A percentile compares a stretch with the other conserved stretches of the same genome.
Conservation (phyloP, 2,329 filamentous ascomycete species). For the Plectosphaerella sp. region DNA sequence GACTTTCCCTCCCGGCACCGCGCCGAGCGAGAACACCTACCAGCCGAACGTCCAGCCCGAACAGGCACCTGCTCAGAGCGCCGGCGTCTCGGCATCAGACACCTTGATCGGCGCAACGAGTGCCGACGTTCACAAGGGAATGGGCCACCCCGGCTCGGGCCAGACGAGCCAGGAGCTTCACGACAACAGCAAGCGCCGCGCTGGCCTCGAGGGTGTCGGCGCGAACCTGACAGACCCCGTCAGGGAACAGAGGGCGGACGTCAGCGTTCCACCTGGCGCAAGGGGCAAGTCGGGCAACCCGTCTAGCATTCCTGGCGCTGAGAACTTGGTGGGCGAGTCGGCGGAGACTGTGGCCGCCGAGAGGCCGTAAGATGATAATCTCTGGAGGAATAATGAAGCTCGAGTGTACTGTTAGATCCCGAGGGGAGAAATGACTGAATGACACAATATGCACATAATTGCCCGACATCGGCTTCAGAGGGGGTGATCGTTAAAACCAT, state of each 20-base stretch:
- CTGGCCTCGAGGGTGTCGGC: slow-evolving; percentile 29
- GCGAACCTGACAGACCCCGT: slow-evolving; percentile 22
- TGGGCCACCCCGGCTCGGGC: slow-evolving; percentile 38
- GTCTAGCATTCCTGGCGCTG: slow-evolving; percentile 17
- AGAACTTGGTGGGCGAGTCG: slow-evolving; percentile 16
- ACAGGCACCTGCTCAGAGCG: slow-evolving; percentile 24
- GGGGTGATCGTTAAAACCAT: no score
- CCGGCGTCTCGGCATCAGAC: slow-evolving; percentile 25
- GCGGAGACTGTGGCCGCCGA: slow-evolving; percentile 21
- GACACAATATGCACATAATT: no score
- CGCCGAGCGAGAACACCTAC: slow-evolving; percentile 43
- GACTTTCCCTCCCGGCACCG: slow-evolving; percentile 57
- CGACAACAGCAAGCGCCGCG: slow-evolving; percentile 20
- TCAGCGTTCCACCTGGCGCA: slow-evolving; percentile 15
- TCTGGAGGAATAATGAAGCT: no score
- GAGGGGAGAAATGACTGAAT: no score
- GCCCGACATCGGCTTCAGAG: no score
- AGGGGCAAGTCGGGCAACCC: slow-evolving; percentile 15
- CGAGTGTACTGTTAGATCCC: no score
- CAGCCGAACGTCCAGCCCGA: slow-evolving; percentile 32
- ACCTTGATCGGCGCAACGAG: slow-evolving; percentile 40
- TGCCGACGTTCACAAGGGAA: slow-evolving; percentile 34
- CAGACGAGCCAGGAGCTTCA: slow-evolving; percentile 35
- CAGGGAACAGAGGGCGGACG: slow-evolving; percentile 23
- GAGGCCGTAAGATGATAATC: neutral